A percentile compares a stretch with the other conserved stretches of the same genome.
Conservation (phyloP, 306 rosid species). For the Vigna mungo region DNA sequence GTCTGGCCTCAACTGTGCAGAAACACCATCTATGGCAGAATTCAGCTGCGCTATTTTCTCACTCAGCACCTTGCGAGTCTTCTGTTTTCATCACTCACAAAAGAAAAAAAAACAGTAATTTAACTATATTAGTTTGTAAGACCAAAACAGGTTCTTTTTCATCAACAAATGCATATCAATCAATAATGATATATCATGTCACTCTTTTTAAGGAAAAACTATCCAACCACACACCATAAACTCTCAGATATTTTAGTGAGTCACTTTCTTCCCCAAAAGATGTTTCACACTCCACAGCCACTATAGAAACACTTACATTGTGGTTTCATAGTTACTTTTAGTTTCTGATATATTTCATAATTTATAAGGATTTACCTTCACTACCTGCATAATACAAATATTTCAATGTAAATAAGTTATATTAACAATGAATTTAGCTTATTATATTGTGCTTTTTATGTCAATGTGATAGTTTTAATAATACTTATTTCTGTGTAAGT, state of each 20-base stretch:
- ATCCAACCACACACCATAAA: not conserved
- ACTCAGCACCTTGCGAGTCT: conserved; percentile 57
- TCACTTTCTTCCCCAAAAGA: not conserved
- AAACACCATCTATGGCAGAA: conserved; percentile 65
- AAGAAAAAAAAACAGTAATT: conserved; percentile 32
- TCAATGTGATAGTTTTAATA: not conserved
- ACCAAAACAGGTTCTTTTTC: conserved; percentile 7
- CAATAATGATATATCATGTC: not conserved
- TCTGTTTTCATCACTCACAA: conserved; percentile 50
- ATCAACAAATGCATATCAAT: not conserved
- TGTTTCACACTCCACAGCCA: not conserved
- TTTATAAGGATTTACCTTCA: not conserved
- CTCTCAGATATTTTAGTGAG: not conserved
- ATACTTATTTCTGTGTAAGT: not conserved
- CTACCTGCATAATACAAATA: not conserved
- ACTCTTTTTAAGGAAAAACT: not conserved
- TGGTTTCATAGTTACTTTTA: not conserved
- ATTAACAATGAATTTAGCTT: not conserved
- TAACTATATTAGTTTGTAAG: conserved; percentile 1
- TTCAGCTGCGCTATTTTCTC: conserved; percentile 69
- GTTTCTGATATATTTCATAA: not conserved
- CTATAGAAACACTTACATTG: not conserved
- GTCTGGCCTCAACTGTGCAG: conserved; percentile 49
- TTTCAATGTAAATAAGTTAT: not conserved
- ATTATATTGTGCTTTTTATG: not conserved